Percentiles rank a stretch among this genome's conserved stretches.
Conservation (phyloP, 768 basidiomycete genomes). For the Sarcodon sp. region DNA sequence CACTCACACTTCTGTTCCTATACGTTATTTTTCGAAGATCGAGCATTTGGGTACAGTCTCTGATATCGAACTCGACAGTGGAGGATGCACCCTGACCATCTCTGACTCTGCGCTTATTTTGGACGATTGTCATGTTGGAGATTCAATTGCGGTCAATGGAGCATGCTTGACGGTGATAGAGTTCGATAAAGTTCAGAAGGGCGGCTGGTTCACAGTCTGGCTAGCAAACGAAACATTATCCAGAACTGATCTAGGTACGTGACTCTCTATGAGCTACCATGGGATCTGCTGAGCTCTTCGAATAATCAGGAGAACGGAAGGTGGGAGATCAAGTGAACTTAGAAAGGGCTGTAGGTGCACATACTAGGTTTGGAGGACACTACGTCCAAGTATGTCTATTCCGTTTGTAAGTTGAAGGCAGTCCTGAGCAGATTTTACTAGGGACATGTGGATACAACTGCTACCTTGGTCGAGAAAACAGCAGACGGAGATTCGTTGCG, state of each 20-base stretch:
- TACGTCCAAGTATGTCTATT: slow-evolving; percentile 72
- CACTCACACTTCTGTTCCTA: slow-evolving; percentile 1
- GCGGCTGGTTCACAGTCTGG: slow-evolving; percentile 88
- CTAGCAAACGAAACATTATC: slow-evolving; percentile 91
- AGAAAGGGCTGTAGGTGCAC: slow-evolving; percentile 89
- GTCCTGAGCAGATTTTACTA: slow-evolving; percentile 16
- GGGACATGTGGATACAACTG: slow-evolving; percentile 93
- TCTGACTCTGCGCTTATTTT: slow-evolving; percentile 60
- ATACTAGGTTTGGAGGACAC: slow-evolving; percentile 91
- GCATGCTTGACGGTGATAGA: slow-evolving; percentile 85
- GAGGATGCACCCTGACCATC: slow-evolving; percentile 79
- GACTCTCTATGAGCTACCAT: background rate
- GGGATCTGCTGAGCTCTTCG: slow-evolving; percentile 1
- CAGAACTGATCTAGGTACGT: slow-evolving; percentile 79
- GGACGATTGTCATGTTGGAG: slow-evolving; percentile 83
- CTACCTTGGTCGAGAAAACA: slow-evolving; percentile 48
- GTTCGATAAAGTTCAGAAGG: slow-evolving; percentile 48
- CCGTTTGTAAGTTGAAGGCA: background rate
- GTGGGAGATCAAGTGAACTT: slow-evolving; percentile 79
- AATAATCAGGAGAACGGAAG: slow-evolving; percentile 51
- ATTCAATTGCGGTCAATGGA: slow-evolving; percentile 79
- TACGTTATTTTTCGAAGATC: slow-evolving; percentile 36
- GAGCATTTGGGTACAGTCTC: slow-evolving; percentile 79
- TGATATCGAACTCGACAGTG: slow-evolving; percentile 45
- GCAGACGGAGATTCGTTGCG: slow-evolving; percentile 86